Base-by-base conservation (phyloP, 768 basidiomycete genomes). In the Cantharellus anzutake region DNA sequence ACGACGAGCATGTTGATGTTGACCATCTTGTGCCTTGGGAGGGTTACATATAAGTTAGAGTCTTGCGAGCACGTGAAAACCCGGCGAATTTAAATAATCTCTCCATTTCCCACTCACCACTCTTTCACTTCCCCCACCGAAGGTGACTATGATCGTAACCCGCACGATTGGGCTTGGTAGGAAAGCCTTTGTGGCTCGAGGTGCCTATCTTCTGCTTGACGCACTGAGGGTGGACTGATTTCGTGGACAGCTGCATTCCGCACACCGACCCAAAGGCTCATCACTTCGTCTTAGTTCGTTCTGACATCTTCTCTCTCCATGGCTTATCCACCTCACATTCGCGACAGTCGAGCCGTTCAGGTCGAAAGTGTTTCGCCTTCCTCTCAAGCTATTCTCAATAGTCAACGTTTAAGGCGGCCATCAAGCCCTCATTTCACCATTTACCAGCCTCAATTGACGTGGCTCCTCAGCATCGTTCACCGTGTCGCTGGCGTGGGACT, bases 401-500 rank as follows among this genome's bases (percentile, higher is more conserved):
- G 78, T 64, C 93, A 98, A 70, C 86, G 96, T 64, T 72, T 88
- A 56, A 74, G 75, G 56, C 84, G 96, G n/a, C 94, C 96, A 16
- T 86, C 78, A 63, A 87, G 85, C 66, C 96, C 96, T 4, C 93
- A 97, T 71, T 86, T 91, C 69, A 91, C 91, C 60, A 98, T 99
- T 72, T 99, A 99, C 74, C 84, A 93, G 68, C 86, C 85, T 2
- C 89, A 98, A 72, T 71, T 98, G 53, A 97, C 94, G 41, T 94
- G 89, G 88, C 11, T 87, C 59, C 77, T 72, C 3, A 96, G 91
- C 16, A 90, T 94, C 66, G 80, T 78, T 44, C 84, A 98, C 73
- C 86, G 96, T 69, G 70, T 78, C n/a, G 86, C 91, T 5, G 96
- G 94, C 61, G 78, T 71, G 4, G 87, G 75, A 5, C 78, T 99